These are phyloP conservation scores for Daedaleopsis nitida DNA, from an alignment of 768 basidiomycete species.

Conservation along the genomic window DNA sequence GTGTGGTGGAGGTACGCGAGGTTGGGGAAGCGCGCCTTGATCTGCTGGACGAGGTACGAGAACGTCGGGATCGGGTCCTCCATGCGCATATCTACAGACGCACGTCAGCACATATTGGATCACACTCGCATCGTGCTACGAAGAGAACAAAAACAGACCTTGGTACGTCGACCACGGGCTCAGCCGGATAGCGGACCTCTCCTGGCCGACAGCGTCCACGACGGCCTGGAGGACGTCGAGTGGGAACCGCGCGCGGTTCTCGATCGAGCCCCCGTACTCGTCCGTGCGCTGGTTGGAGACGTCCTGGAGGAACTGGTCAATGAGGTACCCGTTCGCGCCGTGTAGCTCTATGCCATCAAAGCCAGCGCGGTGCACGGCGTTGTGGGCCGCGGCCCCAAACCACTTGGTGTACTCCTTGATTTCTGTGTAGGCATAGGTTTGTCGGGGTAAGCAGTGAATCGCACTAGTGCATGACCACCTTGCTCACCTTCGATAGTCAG, in stretches of 20 bases:
- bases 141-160: slow-evolving; percentile 22
- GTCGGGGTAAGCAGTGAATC: too few species aligned
- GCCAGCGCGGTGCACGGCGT: slow-evolving; percentile 39
- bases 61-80: slow-evolving; percentile 56
- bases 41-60: slow-evolving; percentile 43
- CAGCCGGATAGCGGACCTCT: slow-evolving; percentile 41
- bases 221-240: slow-evolving; percentile 46
- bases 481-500: slow-evolving; percentile 24
- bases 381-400: slow-evolving; percentile 23
- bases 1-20: slow-evolving; percentile 42
- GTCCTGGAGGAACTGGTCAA: slow-evolving; percentile 45
- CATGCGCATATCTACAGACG: slow-evolving; percentile 45
- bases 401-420: slow-evolving; percentile 41
- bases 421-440: slow-evolving; percentile 4
- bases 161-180: slow-evolving; percentile 35
- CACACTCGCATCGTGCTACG: neutral
- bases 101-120: slow-evolving; percentile 4
- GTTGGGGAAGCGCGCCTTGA: slow-evolving; percentile 42
- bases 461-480: neutral
- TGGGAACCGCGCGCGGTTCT: slow-evolving; percentile 47
- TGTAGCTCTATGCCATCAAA: slow-evolving; percentile 49
- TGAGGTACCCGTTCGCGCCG: slow-evolving; percentile 35
- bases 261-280: slow-evolving; percentile 50
- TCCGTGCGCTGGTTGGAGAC: slow-evolving; percentile 44
- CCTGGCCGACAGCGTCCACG: slow-evolving; percentile 40